Evolutionary conservation across 345 rosid species (phyloP), one percentile per base, ranked within the genome.

Genomic region (Passiflora organensis): DNA sequence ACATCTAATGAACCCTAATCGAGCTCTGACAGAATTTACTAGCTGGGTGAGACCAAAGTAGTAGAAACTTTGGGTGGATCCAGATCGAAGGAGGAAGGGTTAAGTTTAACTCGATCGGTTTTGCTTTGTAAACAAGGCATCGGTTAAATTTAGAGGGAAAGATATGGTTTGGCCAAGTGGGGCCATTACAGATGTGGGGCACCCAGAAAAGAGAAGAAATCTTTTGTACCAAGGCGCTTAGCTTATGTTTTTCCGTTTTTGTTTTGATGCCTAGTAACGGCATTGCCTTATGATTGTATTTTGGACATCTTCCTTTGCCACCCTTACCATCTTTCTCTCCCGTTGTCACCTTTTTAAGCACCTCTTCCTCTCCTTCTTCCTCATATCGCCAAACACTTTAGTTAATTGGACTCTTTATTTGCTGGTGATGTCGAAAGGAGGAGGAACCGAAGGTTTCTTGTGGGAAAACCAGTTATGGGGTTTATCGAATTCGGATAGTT

Each of bases 241-340:
- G 56, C 34, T 38, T 64, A 20, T 45, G 47, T 32, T 51, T 57
- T 37, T 55, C 58, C 69, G 74, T 80, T 82, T 59, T 67, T 70
- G 71, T 80, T 79, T 66, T 58, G 61, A 67, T 58, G 65, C 32
- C 25, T 11, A 55, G 87, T 81, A 81, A 84, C 87, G 85, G 81
- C 77, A 65, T 73, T 39, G 24, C 46, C 81, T 69, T 73, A 81
- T 81, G 81, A 84, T 80, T 80, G 72, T 80, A 78, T 72, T 78
- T 78, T 77, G 79, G 56, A 13, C 44, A 21, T 8, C 15, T 53
- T 24, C 10, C 42, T 39, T 59, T 46, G 23, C 13, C 32, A 43
- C 51, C 25, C 53, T 37, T 34, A 67, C 55, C 49, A 21, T 21
- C 32, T 59, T 49, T 49, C 52, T 67, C 59, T 6, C 21, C 51